Evolutionary conservation across 306 rosid genomes (phyloP).

Genomic region (Trifolium pratense): DNA sequence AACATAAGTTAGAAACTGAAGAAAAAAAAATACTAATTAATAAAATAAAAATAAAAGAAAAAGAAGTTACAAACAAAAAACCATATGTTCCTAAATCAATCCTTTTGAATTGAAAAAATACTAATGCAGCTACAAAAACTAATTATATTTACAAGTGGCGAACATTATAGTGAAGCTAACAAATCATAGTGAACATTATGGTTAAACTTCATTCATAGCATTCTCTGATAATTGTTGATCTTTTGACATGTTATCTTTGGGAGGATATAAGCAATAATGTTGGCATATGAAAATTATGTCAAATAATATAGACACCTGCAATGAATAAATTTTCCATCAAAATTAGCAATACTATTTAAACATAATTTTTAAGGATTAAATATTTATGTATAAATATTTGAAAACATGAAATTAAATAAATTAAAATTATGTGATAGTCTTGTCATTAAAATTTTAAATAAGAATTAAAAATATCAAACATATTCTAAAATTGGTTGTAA

Average conservation of each 20-base stretch:
- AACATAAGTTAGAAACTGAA: too few species aligned
- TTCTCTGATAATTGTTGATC: constrained; percentile 31
- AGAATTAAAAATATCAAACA: neutral
- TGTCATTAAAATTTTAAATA: neutral
- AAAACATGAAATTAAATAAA: neutral
- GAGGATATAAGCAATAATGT: constrained; percentile 39
- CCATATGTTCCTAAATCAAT: neutral
- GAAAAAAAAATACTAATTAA: too few species aligned
- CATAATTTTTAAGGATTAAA: neutral
- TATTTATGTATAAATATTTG: neutral
- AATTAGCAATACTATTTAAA: neutral
- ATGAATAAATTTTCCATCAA: constrained; percentile 12
- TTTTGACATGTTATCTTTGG: neutral
- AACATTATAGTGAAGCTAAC: neutral
- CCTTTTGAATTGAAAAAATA: neutral
- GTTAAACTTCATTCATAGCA: constrained; percentile 7
- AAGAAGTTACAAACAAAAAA: neutral
- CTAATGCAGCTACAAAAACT: neutral
- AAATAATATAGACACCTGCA: constrained; percentile 67
- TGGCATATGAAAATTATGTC: constrained; percentile 50
- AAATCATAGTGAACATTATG: neutral
- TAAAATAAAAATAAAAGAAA: too few species aligned
- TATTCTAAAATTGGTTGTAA: neutral
- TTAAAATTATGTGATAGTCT: neutral
- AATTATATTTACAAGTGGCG: constrained; percentile 26